Evolutionary conservation across 257 asterid genomes (phyloP).

Genomic region (Nicotiana paniculata): DNA sequence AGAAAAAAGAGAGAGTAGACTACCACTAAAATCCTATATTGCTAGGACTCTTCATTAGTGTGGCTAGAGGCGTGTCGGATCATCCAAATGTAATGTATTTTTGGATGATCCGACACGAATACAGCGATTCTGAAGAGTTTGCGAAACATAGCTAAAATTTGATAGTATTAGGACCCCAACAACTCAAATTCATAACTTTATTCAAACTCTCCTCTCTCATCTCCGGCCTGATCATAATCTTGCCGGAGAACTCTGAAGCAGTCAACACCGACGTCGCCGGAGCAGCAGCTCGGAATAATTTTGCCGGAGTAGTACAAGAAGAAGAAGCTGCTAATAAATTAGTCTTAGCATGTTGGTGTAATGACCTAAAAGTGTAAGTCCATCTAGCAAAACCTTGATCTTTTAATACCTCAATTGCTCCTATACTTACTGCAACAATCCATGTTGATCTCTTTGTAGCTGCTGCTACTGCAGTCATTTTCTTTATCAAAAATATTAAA

Average conservation of each 20-base stretch:
- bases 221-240: neutral
- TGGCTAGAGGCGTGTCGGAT: no score
- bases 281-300: neutral
- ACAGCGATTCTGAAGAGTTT: no score
- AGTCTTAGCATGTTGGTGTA: slow-evolving; percentile 14
- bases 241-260: neutral
- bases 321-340: slow-evolving; percentile 4
- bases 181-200: slow-evolving; percentile 26
- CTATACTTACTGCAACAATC: slow-evolving; percentile 17
- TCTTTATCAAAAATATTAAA: no score
- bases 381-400: slow-evolving; percentile 22
- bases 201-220: slow-evolving; percentile 14
- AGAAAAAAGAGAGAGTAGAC: no score
- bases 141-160: neutral
- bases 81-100: no score
- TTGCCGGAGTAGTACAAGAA: neutral
- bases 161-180: slow-evolving; percentile 25
- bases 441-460: slow-evolving; percentile 3
- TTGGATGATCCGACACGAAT: no score
- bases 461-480: neutral
- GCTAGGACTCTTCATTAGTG: no score
- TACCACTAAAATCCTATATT: no score
- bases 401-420: slow-evolving; percentile 18
- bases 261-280: neutral
- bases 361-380: slow-evolving; percentile 14